phyloP scores from a whole-genome alignment of 1,284 basidiomycete genomes.

The Sporisorium sorghi region DNA sequence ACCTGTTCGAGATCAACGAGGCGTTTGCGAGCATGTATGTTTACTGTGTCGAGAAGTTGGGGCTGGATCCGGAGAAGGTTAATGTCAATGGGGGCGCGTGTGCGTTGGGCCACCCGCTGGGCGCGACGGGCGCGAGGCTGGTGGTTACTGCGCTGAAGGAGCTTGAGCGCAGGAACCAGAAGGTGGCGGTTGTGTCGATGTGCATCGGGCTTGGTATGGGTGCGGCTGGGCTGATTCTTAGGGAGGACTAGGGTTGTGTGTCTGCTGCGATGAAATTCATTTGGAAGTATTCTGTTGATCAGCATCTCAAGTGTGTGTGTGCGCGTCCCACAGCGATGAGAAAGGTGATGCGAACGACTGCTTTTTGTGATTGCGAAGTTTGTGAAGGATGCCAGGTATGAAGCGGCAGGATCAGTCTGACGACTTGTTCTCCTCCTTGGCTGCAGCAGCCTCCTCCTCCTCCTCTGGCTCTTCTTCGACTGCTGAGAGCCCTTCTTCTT shows the following conservation, averaged over 20 bases:
- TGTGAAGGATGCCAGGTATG: background rate
- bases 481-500: slow-evolving; percentile 48
- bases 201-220: slow-evolving; percentile 82
- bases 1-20: slow-evolving; percentile 90
- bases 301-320: background rate
- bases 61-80: slow-evolving; percentile 75
- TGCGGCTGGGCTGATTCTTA: slow-evolving; percentile 80
- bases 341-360: background rate
- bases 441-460: slow-evolving; percentile 12
- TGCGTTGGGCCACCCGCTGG: slow-evolving; percentile 86
- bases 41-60: slow-evolving; percentile 81
- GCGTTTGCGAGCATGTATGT: slow-evolving; percentile 61
- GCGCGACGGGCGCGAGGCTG: slow-evolving; percentile 87
- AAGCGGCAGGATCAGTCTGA: background rate
- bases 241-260: slow-evolving; percentile 70
- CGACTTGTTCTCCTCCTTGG: slow-evolving; percentile 4
- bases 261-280: background rate
- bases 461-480: slow-evolving; percentile 50
- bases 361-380: background rate
- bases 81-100: slow-evolving; percentile 90
- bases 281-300: background rate
- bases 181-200: slow-evolving; percentile 88
- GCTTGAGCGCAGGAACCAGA: slow-evolving; percentile 79
- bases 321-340: background rate
- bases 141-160: slow-evolving; percentile 88